A percentile compares a stretch with the other conserved stretches of the same genome.
Conservation (phyloP, 1,284 basidiomycete genomes). For the Ceratobasidium sp. region DNA sequence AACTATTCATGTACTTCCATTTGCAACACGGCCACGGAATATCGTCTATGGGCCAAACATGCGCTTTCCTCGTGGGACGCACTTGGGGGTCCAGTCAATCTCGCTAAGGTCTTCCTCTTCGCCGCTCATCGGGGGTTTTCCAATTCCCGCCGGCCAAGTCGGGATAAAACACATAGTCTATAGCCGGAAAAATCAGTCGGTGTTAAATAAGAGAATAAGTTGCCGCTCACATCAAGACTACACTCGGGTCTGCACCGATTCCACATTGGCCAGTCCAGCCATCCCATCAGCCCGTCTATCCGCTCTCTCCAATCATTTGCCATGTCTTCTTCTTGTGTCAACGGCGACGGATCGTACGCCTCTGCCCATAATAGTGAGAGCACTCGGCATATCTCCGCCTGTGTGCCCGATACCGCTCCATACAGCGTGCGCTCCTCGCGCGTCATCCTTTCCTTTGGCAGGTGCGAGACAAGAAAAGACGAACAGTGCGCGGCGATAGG, state of each 20-base stretch:
- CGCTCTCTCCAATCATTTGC: not conserved
- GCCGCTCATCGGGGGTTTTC: not conserved
- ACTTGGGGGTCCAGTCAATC: conserved; percentile 42
- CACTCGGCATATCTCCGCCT: conserved; percentile 28
- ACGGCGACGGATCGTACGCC: conserved; percentile 32
- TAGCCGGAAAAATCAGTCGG: not conserved
- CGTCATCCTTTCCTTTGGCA: conserved; percentile 18
- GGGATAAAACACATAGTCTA: conserved; percentile 40
- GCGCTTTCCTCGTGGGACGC: not conserved
- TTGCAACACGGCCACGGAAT: not conserved
- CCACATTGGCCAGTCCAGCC: conserved; percentile 43
- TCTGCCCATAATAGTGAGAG: conserved; percentile 37
- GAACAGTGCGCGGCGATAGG: conserved; percentile 32
- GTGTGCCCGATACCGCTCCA: conserved; percentile 9
- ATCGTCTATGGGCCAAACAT: not conserved
- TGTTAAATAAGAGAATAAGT: not conserved
- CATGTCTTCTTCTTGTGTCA: not conserved
- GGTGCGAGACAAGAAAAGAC: conserved; percentile 32
- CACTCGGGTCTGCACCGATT: conserved; percentile 33
- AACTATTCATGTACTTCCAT: not conserved
- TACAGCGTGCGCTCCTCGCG: conserved; percentile 37
- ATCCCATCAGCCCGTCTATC: conserved; percentile 20
- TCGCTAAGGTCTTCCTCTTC: conserved; percentile 28
- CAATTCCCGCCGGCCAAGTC: conserved; percentile 33
- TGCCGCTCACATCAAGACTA: conserved; percentile 17